Evolutionary conservation across 192 early-diverging fungal species (phyloP), one percentile per base, ranked within the genome.

Genomic region (Backusella liffmaniae): DNA sequence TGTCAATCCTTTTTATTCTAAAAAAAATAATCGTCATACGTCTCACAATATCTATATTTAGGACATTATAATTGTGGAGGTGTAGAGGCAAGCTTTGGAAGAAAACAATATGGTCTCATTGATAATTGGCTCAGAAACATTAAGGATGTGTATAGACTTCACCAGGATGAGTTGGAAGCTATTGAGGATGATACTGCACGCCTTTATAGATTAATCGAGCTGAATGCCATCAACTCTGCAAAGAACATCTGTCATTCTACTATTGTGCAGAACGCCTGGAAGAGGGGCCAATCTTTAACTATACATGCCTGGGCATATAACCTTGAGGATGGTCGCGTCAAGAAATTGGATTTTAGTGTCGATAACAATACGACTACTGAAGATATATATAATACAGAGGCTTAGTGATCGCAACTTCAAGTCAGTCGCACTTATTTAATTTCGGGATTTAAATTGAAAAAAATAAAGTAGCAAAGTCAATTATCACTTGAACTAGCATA

Each of bases 91-190:
- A 89, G 91, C 15, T 79, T 90, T 80, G 80, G 82, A 18, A 86
- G 84, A 67, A 80, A 87, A 44, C 88, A 93, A 67, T 84, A 88
- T 65, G 94, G 93, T 18, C 81, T 96, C 18, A 91, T 99, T 34
- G 94, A 99, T 81, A 94, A 94, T 84, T 98, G 96, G 96, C 86
- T 98, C 42, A 82, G 90, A 15, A 88, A 88, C 76, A 94, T 98
- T 80, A 93, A 95, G 84, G 96, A 95, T 75, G 83, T 97, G 18
- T 94, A 94, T 72, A 71, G 87, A 42, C 80, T 86, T 72, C 86
- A 93, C 81, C 86, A 87, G 65, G 16, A 30, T 6, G 30, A 44
- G n/a, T 39, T 18, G 12, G 46, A 49, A n/a, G 46, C 46, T 46
- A 70, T 70, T 23, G 8, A 3, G 16, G 34, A 21, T 7, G 49